phyloP scores from a whole-genome alignment of 1,284 basidiomycete species.

The Cutaneotrichosporon dermatis region DNA sequence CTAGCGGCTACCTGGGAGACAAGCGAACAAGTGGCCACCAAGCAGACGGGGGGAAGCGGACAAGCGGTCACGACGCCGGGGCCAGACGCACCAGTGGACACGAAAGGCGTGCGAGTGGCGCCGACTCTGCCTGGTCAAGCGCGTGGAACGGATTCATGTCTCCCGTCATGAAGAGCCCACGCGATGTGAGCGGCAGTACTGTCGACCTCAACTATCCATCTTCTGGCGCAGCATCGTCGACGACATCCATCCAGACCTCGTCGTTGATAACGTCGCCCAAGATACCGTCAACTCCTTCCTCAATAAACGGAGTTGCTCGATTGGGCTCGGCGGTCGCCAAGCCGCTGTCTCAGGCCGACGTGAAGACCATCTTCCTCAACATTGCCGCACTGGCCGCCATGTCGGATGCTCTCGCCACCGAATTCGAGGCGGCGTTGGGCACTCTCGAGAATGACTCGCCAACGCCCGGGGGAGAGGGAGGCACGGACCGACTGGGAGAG shows the following conservation, averaged over 20 bases:
- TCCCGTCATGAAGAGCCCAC: constrained; percentile 11
- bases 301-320: constrained; percentile 2
- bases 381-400: constrained; percentile 68
- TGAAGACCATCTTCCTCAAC: constrained; percentile 72
- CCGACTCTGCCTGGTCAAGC: constrained; percentile 10
- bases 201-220: constrained; percentile 5
- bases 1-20: constrained; percentile 2
- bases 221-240: constrained; percentile 3
- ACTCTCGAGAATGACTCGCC: constrained; percentile 45
- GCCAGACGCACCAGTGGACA: constrained; percentile 6
- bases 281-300: constrained; percentile 2
- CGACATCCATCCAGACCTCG: constrained; percentile 12
- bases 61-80: background rate
- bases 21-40: constrained; percentile 1
- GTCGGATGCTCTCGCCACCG: constrained; percentile 59
- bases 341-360: constrained; percentile 68
- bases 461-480: constrained; percentile 51
- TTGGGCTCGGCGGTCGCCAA: constrained; percentile 25
- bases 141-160: constrained; percentile 16
- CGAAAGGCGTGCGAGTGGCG: constrained; percentile 14
- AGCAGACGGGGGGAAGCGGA: background rate
- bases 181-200: constrained; percentile 4
- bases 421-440: constrained; percentile 48
- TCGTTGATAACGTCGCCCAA: constrained; percentile 8
- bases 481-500: constrained; percentile 67